phyloP scores from a whole-genome alignment of 257 asterid species.

The Solanum piurae region DNA sequence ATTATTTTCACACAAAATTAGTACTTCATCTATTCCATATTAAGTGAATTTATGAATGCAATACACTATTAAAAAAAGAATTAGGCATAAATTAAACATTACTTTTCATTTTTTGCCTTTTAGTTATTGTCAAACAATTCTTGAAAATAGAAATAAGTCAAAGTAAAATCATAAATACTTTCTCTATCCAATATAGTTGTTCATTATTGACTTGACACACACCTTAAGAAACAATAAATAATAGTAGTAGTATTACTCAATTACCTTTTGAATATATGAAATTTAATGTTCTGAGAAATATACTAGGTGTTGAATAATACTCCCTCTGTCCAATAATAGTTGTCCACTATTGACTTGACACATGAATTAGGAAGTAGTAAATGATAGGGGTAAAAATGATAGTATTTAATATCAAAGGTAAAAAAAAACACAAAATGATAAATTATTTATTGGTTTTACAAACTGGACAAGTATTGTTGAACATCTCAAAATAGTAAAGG shows the following conservation, averaged over 20 bases:
- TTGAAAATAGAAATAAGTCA: not conserved
- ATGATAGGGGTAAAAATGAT: too few relatives aligned
- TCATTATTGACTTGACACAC: fast-evolving
- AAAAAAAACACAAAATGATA: too few relatives aligned
- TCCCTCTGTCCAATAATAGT: not conserved
- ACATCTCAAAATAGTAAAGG: too few relatives aligned
- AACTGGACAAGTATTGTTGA: too few relatives aligned
- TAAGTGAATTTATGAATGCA: not conserved
- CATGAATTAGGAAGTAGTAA: too few relatives aligned
- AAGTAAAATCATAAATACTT: not conserved
- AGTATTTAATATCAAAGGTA: too few relatives aligned
- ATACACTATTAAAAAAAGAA: not conserved
- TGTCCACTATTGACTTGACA: too few relatives aligned
- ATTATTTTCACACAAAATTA: not conserved
- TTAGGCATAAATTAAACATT: not conserved
- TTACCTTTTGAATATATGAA: not conserved
- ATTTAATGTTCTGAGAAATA: not conserved
- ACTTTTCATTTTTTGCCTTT: not conserved
- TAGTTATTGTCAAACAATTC: not conserved
- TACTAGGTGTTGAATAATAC: not conserved
- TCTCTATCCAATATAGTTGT: too few relatives aligned
- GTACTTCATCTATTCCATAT: not conserved
- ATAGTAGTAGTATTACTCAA: not conserved
- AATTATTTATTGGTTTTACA: too few relatives aligned
- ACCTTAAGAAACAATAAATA: too few relatives aligned